These are phyloP conservation scores for Penicillium sp. DNA, from an alignment of 2,329 filamentous ascomycete species.

Conservation along the genomic window DNA sequence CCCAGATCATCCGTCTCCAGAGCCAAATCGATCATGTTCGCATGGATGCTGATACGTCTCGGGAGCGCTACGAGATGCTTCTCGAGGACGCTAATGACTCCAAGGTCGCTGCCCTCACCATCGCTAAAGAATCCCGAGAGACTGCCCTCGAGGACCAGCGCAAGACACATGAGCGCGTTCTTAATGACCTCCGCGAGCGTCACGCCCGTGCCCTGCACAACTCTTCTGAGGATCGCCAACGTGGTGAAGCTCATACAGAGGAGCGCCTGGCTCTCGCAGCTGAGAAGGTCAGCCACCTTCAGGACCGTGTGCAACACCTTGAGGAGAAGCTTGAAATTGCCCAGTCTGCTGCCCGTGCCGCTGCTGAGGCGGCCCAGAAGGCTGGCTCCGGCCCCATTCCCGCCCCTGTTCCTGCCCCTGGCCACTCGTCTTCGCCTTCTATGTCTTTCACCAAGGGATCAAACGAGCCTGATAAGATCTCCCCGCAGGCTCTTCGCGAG, in stretches of 20 bases:
- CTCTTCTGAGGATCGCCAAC: slow-evolving; percentile 76
- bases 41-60: slow-evolving; percentile 77
- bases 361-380: slow-evolving; percentile 71
- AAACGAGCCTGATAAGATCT: slow-evolving; percentile 78
- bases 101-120: slow-evolving; percentile 60
- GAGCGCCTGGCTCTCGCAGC: slow-evolving; percentile 80
- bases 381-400: slow-evolving; percentile 39
- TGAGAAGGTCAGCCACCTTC: slow-evolving; percentile 79
- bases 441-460: slow-evolving; percentile 44
- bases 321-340: slow-evolving; percentile 91
- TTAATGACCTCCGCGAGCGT: slow-evolving; percentile 73
- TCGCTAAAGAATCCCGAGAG: slow-evolving; percentile 55
- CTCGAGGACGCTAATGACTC: slow-evolving; percentile 76
- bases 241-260: slow-evolving; percentile 73
- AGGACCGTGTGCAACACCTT: slow-evolving; percentile 79
- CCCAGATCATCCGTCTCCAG: slow-evolving; percentile 71
- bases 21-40: slow-evolving; percentile 74
- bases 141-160: slow-evolving; percentile 57
- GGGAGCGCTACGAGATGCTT: slow-evolving; percentile 78
- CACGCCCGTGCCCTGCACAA: slow-evolving; percentile 74
- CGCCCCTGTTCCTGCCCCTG: slow-evolving; percentile 32
- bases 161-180: slow-evolving; percentile 68
- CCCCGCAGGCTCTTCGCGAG: slow-evolving; percentile 89
- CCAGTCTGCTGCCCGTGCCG: slow-evolving; percentile 81
- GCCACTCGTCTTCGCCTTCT: slow-evolving; percentile 50